Evolutionary conservation across 345 rosid genomes (phyloP).

Genomic region (Turritis glabra): DNA sequence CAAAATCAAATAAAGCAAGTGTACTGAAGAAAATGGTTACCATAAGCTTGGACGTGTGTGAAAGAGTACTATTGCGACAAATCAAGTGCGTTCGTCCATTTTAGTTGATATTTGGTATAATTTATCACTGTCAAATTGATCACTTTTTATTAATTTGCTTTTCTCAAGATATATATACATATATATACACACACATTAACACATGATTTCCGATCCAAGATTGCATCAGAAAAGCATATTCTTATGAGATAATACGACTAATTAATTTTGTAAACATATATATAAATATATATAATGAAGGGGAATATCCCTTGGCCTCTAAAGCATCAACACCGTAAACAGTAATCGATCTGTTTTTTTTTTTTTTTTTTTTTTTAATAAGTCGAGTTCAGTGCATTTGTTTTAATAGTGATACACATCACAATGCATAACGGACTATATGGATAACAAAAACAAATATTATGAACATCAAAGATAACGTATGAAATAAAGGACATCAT

Average conservation of each 20-base stretch:
- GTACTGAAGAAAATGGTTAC: neutral
- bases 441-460: constrained; percentile 5
- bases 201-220: neutral
- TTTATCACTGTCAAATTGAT: too few relatives aligned
- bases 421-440: neutral
- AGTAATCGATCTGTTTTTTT: neutral
- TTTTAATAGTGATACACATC: neutral
- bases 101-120: neutral
- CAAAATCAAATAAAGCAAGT: neutral
- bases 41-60: neutral
- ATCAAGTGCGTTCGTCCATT: neutral
- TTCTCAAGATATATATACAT: too few relatives aligned
- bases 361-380: neutral
- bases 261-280: neutral
- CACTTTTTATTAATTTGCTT: too few relatives aligned
- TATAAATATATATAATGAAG: neutral
- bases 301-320: constrained; percentile 4
- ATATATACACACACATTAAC: too few relatives aligned
- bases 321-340: constrained; percentile 5
- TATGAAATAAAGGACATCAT: constrained; percentile 1
- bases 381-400: neutral
- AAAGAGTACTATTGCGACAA: neutral
- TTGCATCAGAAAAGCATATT: constrained; percentile 10
- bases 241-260: constrained; percentile 7
- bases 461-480: constrained; percentile 1